A percentile compares a stretch with the other conserved stretches of the same genome.
Evolutionary conservation across 371 early-diverging fungal species (phyloP).

Genomic region (Apophysomyces sp.): DNA sequence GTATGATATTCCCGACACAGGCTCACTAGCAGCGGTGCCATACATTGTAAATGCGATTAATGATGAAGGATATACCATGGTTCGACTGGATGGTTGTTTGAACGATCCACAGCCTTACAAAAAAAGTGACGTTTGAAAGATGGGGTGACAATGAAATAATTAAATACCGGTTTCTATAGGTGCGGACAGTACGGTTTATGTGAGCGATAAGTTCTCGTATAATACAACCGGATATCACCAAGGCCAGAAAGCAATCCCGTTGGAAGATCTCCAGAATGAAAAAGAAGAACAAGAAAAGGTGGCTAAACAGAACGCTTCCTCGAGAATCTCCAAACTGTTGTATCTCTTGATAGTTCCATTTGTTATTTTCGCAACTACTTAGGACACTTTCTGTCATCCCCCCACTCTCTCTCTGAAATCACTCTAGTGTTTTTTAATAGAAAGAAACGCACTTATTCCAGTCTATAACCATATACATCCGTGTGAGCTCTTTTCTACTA

Average conservation of each 20-base stretch:
- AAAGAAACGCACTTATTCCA: too few relatives aligned
- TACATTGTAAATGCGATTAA: conserved; percentile 48
- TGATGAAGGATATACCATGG: conserved; percentile 53
- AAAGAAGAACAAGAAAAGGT: not conserved
- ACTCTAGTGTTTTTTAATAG: too few relatives aligned
- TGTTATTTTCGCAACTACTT: not conserved
- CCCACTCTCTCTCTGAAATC: too few relatives aligned
- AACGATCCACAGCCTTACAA: conserved; percentile 56
- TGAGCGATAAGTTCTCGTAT: conserved; percentile 42
- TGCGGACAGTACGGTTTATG: conserved; percentile 26
- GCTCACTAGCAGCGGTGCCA: conserved; percentile 34
- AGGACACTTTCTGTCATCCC: not conserved
- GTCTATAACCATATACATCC: too few relatives aligned
- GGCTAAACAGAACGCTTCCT: not conserved
- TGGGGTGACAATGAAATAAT: too few relatives aligned
- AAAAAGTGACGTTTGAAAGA: conserved; percentile 36
- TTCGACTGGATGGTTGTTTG: conserved; percentile 52
- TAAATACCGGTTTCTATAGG: too few relatives aligned
- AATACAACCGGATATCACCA: conserved; percentile 41
- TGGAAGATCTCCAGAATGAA: not conserved
- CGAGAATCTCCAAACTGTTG: not conserved
- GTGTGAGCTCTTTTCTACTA: too few relatives aligned
- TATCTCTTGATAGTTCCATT: not conserved
- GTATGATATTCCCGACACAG: conserved; percentile 52
- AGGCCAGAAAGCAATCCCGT: conserved; percentile 30